These are phyloP conservation scores for Heritiera fomes DNA, from an alignment of 345 rosid genomes.

Conservation along the genomic window DNA sequence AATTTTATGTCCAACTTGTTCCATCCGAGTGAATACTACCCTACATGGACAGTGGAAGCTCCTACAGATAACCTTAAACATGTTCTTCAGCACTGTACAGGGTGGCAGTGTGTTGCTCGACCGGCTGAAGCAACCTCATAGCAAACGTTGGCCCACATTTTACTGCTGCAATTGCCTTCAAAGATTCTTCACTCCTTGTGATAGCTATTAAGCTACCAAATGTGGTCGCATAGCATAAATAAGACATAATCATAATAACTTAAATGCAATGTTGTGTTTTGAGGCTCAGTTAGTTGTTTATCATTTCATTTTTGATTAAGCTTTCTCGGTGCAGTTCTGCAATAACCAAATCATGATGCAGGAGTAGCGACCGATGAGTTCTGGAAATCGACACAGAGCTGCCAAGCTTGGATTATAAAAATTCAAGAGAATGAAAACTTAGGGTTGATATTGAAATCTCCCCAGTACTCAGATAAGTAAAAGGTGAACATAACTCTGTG, in stretches of 20 bases:
- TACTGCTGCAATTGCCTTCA: too few species aligned
- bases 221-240: too few species aligned
- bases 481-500: not conserved
- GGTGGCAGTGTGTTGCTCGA: conserved; percentile 64
- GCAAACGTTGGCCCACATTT: too few species aligned
- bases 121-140: conserved; percentile 47
- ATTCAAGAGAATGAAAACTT: not conserved
- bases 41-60: conserved; percentile 69
- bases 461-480: not conserved
- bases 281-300: not conserved
- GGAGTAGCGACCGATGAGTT: not conserved
- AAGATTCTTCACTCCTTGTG: too few species aligned
- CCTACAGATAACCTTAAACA: conserved; percentile 71
- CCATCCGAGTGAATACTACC: conserved; percentile 38
- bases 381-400: not conserved
- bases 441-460: not conserved
- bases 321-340: not conserved
- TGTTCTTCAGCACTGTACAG: conserved; percentile 65
- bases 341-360: too few species aligned
- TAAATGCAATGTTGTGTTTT: not conserved
- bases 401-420: not conserved
- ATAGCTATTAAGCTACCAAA: too few species aligned
- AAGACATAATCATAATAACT: too few species aligned
- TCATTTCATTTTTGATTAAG: too few species aligned
- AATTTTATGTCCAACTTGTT: conserved; percentile 17